Evolutionary conservation across 2,329 filamentous ascomycete genomes (phyloP).

Genomic region (Bisporella sp.): DNA sequence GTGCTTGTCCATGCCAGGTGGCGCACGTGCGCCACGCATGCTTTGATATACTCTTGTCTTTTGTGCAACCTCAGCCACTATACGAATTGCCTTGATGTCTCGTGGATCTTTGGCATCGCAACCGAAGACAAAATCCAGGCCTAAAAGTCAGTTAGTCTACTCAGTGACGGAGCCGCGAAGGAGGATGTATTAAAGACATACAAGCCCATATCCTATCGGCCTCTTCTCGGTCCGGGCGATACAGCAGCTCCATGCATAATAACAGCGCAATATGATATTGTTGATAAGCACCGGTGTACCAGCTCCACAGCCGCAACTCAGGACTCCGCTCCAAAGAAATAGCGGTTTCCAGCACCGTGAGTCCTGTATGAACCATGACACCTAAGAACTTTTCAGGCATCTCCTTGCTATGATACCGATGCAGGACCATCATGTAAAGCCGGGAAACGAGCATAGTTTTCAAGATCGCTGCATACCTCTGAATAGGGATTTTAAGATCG

Average conservation of each 20-base stretch:
- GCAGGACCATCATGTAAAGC: conserved; percentile 59
- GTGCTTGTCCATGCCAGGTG: conserved; percentile 24
- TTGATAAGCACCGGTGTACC: conserved; percentile 66
- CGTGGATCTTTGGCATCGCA: conserved; percentile 44
- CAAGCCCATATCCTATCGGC: conserved; percentile 63
- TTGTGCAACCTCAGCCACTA: conserved; percentile 55
- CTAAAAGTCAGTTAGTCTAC: neutral
- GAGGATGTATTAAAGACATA: conserved; percentile 1
- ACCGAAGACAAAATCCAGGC: conserved; percentile 60
- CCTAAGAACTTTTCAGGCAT: conserved; percentile 57
- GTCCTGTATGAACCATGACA: conserved; percentile 56
- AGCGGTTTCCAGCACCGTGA: conserved; percentile 44
- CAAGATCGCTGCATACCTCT: conserved; percentile 56
- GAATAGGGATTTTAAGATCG: conserved; percentile 50
- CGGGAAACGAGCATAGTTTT: conserved; percentile 58
- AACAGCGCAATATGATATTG: conserved; percentile 67
- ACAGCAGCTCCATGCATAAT: conserved; percentile 59
- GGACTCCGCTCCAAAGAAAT: conserved; percentile 47
- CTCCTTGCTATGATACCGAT: conserved; percentile 50
- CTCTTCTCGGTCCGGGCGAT: conserved; percentile 36
- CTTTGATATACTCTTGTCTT: conserved; percentile 53
- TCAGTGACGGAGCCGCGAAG: neutral
- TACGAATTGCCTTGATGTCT: conserved; percentile 50
- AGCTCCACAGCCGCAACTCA: conserved; percentile 52
- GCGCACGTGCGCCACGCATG: conserved; percentile 50